Base-by-base conservation (phyloP, 1,139 yeast genomes). In the Hyphopichia wangnamkhiaoensis region DNA sequence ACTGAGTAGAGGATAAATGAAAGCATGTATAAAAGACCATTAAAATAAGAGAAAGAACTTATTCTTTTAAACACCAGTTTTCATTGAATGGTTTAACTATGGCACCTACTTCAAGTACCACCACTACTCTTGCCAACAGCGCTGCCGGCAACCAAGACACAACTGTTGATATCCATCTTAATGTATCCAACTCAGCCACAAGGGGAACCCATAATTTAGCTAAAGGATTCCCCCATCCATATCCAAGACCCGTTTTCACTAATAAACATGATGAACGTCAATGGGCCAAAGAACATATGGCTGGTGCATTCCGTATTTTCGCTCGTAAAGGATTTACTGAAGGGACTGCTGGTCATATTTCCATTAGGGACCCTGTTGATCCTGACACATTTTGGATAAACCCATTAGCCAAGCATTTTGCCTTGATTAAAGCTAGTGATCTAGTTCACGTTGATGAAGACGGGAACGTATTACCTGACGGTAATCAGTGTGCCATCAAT, bases 331-430 rank as follows among this genome's bases (percentile, higher is more conserved):
- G 87, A 10, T 86, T 68, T 59, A 71, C 81, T n/a, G 88, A 84
- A 58, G 95, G 95, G 9, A 60, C 13, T 16, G 89, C 95, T 0
- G 95, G 95, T 24, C 95, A 86, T 56, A 84, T 86, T 38, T 82
- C 91, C 2, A 74, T 86, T 12, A 74, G 91, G 47, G 95, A 86
- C 53, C 94, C 95, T 3, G 79, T 84, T 27, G 76, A 80, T 46
- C 82, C 83, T 13, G 58, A 68, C 25, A 81, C 87, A 4, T 84
- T 84, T 56, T 84, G 91, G 93, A 83, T 84, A 56, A 84, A 85
- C 57, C 93, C 93, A 1, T 62, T 85, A 42, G 89, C 84, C 16
- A 76, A 74, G 48, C 91, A 86, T 56, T 85, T 83, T 58, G 81
- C 82, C 12, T 63, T 84, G 41, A 70, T 86, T 50, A 82, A 74